phyloP scores from a whole-genome alignment of 2,329 filamentous ascomycete species.

The Neofusicoccum ribis region DNA sequence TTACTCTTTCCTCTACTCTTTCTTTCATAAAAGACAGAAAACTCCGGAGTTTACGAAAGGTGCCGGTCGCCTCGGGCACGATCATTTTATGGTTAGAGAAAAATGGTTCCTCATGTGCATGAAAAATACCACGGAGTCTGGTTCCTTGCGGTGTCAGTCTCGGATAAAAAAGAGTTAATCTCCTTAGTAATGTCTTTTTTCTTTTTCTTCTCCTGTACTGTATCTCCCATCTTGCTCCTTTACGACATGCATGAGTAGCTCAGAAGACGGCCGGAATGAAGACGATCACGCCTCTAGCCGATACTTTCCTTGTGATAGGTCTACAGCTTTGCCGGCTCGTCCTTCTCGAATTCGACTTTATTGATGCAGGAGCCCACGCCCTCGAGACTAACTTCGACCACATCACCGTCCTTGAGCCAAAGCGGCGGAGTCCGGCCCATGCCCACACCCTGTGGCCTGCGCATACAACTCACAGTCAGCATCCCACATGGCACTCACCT shows the following conservation, averaged over 20 bases:
- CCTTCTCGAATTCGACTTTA: constrained; percentile 35
- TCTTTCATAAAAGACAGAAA: background rate
- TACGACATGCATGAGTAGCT: background rate
- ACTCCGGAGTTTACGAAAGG: background rate
- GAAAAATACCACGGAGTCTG: too few species aligned
- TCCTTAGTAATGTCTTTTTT: background rate
- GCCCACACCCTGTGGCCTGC: constrained; percentile 11
- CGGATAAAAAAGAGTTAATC: background rate
- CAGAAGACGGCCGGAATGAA: background rate
- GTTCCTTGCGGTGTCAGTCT: background rate
- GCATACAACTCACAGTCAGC: background rate
- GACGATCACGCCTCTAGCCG: background rate
- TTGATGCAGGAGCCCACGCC: constrained; percentile 39
- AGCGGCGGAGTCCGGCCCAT: constrained; percentile 16
- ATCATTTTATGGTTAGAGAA: background rate
- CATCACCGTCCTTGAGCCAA: constrained; percentile 26
- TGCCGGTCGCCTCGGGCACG: background rate
- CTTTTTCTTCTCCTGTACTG: background rate
- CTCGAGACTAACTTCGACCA: constrained; percentile 36
- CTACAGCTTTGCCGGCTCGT: background rate
- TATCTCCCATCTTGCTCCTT: too few species aligned
- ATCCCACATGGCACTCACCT: too few species aligned
- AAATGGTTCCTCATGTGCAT: background rate
- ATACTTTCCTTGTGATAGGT: background rate
- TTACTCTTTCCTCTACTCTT: background rate